Evolutionary conservation across 192 early-diverging fungal genomes (phyloP).

Genomic region (Mortierella hygrophila): DNA sequence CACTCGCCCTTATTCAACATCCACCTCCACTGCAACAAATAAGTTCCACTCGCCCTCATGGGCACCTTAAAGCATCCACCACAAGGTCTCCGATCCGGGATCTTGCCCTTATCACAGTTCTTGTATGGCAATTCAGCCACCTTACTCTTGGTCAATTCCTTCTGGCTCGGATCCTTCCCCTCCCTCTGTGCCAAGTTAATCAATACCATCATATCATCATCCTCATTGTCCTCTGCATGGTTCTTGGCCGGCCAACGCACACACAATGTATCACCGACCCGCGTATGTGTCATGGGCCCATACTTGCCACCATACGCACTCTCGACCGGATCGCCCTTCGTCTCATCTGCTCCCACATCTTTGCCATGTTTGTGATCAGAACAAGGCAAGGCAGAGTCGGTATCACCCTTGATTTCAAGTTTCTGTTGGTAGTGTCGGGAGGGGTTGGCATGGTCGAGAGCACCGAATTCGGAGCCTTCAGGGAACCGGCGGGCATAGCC

Average conservation of each 20-base stretch:
- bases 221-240: slow-evolving; percentile 23
- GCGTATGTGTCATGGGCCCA: slow-evolving; percentile 11
- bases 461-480: background rate
- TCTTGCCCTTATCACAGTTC: background rate
- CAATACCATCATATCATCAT: slow-evolving; percentile 6
- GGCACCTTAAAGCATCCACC: slow-evolving; percentile 35
- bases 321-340: slow-evolving; percentile 2
- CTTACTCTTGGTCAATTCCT: slow-evolving; percentile 8
- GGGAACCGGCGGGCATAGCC: slow-evolving; percentile 40
- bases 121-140: slow-evolving; percentile 14
- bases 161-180: slow-evolving; percentile 13
- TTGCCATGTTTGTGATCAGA: slow-evolving; percentile 19
- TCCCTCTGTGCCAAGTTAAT: slow-evolving; percentile 20
- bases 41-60: slow-evolving; percentile 1
- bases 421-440: slow-evolving; percentile 39
- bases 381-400: slow-evolving; percentile 12
- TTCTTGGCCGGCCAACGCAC: slow-evolving; percentile 45
- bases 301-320: slow-evolving; percentile 14
- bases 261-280: slow-evolving; percentile 16
- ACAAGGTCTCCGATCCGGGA: slow-evolving; percentile 24
- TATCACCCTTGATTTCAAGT: background rate
- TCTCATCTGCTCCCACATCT: slow-evolving; percentile 23
- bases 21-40: slow-evolving; percentile 42
- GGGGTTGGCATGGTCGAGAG: slow-evolving; percentile 25
- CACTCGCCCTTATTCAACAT: slow-evolving; percentile 38